Evolutionary conservation across 2,329 filamentous ascomycete genomes (phyloP).

Genomic region (Colletotrichum higginsianum): DNA sequence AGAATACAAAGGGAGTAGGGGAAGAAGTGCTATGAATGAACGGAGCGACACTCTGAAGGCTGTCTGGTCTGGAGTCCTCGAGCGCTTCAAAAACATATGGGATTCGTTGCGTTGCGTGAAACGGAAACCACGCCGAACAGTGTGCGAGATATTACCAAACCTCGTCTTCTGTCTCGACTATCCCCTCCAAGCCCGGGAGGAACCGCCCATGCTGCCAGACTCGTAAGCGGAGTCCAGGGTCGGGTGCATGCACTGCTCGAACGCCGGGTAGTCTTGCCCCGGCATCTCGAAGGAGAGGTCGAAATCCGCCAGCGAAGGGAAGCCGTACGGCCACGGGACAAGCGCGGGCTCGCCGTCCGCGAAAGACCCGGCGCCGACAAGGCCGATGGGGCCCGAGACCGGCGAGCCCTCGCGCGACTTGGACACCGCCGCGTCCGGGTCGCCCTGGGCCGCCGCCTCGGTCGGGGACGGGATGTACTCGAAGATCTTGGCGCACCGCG

Average conservation of each 20-base stretch:
- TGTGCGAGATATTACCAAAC: background rate
- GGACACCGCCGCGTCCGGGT: constrained; percentile 3
- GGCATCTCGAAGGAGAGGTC: background rate
- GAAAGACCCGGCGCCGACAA: background rate
- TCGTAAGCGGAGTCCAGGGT: background rate
- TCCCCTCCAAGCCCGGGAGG: background rate
- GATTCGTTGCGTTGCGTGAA: no score
- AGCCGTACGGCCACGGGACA: background rate
- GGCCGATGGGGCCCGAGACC: background rate
- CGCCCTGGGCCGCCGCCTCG: constrained; percentile 6
- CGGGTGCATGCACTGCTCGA: background rate
- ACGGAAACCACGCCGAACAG: background rate
- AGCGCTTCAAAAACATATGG: no score
- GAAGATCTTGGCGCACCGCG: constrained; percentile 15
- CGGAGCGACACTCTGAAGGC: no score
- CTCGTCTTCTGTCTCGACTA: background rate
- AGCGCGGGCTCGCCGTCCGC: background rate
- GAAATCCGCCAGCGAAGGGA: background rate
- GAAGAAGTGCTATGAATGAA: no score
- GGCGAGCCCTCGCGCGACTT: constrained; percentile 6
- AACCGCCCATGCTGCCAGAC: background rate
- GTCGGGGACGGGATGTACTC: constrained; percentile 19
- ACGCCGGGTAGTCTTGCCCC: background rate
- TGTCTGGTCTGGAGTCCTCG: no score
- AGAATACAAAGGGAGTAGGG: no score